Base-by-base conservation (phyloP, 1,284 basidiomycete species). In the Coniferiporia sulphurascens region DNA sequence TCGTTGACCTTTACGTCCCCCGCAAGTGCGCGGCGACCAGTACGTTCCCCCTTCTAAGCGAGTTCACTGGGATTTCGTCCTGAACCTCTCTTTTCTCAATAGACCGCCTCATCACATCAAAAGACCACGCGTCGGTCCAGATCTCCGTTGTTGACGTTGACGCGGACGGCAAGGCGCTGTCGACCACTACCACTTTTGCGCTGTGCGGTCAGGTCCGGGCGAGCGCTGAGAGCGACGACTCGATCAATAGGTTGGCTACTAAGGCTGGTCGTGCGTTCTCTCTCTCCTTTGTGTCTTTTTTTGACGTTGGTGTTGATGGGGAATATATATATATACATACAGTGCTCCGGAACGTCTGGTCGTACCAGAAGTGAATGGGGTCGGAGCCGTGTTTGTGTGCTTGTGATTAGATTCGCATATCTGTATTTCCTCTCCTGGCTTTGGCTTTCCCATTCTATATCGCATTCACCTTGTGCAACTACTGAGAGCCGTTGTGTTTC, bases 1-100 rank as follows among this genome's bases (percentile, higher is more conserved):
- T 99, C 76, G 96, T 99, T 74, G 96, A 99, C 85, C 94, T 99
- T 78, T 99, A 99, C 84, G 95, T 99, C 74, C 96, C 96, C 75
- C 93, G 96, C 84, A 98, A 99, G 80, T 99, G 97, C 79, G 85
- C 93, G 75, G 93, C 94, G 63, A 97, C 93, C 69, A 94, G 92
- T 95, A 73, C 73, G 90, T 84, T 48, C 63, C 56, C 5, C 5
- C 27, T 52, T 50, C 45, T 48, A 21, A 49, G 4, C 50, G 13
- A 21, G 12, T n/a, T 36, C n/a, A 41, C 17, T 22, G 49, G 51
- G 48, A 13, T 36, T 36, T 55, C 44, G 61, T 45, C 44, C 22
- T 58, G 15, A 65, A 54, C 21, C 5, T 5, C 27, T 22, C n/a
- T n/a, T 62, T 22, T 59, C 46, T 48, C 58, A 59, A 67, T 72